Evolutionary conservation across 495 filamentous ascomycete species (phyloP).

Genomic region (Talaromyces proteolyticus): DNA sequence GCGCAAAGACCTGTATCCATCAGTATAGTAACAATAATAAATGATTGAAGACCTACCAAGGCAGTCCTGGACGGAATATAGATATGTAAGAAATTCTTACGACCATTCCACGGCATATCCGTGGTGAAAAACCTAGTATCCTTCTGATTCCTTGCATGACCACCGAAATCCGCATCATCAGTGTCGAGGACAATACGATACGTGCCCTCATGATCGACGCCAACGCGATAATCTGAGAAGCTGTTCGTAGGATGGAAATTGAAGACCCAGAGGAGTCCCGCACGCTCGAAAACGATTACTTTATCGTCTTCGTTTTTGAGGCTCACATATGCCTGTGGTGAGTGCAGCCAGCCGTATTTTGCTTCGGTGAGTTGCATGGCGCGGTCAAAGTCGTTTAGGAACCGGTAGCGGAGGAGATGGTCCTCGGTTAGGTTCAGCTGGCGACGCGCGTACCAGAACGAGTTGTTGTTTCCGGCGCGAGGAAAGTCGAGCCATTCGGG

Average conservation of each 20-base stretch:
- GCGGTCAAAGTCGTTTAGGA: slow-evolving; percentile 91
- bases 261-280: slow-evolving; percentile 86
- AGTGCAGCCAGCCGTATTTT: slow-evolving; percentile 90
- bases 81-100: slow-evolving; percentile 85
- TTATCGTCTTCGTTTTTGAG: slow-evolving; percentile 95
- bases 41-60: slow-evolving; percentile 55
- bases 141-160: slow-evolving; percentile 69
- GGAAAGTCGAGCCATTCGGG: slow-evolving; percentile 99
- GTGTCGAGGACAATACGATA: slow-evolving; percentile 85
- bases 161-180: slow-evolving; percentile 73
- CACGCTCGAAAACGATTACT: slow-evolving; percentile 92
- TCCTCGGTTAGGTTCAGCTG: slow-evolving; percentile 94
- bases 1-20: slow-evolving; percentile 40
- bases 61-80: slow-evolving; percentile 86
- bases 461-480: slow-evolving; percentile 88
- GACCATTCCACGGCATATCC: slow-evolving; percentile 77
- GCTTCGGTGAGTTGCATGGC: slow-evolving; percentile 82
- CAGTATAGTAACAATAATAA: slow-evolving; percentile 2
- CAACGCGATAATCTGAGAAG: slow-evolving; percentile 89
- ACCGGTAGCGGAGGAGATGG: slow-evolving; percentile 75
- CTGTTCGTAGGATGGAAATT: slow-evolving; percentile 89
- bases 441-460: slow-evolving; percentile 93
- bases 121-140: slow-evolving; percentile 86
- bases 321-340: slow-evolving; percentile 81
- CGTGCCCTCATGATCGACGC: slow-evolving; percentile 75